phyloP scores from a whole-genome alignment of 257 asterid species.

The Cruciata laevipes region DNA sequence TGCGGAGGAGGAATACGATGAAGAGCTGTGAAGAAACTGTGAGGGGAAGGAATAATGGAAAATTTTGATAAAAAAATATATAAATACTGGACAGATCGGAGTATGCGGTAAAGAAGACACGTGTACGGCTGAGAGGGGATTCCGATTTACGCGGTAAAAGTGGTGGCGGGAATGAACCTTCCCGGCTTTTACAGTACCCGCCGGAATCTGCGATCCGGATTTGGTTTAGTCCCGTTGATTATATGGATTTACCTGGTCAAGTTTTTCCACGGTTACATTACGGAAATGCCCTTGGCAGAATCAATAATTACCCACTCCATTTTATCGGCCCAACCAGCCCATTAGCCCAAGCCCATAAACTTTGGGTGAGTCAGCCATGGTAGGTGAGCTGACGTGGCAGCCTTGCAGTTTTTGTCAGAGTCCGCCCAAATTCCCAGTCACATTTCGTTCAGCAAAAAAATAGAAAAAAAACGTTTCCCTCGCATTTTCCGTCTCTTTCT shows the following conservation, averaged over 20 bases:
- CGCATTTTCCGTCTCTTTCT: slow-evolving; percentile 15
- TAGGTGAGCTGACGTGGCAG: neutral
- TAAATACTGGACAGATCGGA: neutral
- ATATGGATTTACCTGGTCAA: neutral
- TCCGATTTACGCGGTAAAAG: slow-evolving; percentile 25
- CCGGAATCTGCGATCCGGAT: slow-evolving; percentile 8
- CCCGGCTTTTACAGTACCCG: slow-evolving; percentile 9
- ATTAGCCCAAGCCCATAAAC: neutral
- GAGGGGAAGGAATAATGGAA: slow-evolving; percentile 3
- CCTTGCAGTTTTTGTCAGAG: neutral
- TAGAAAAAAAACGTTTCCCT: slow-evolving; percentile 14
- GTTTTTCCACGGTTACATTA: neutral
- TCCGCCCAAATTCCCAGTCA: slow-evolving; percentile 1
- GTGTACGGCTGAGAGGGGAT: slow-evolving; percentile 37
- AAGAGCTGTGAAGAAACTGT: neutral
- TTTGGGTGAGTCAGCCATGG: neutral
- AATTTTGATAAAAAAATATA: neutral
- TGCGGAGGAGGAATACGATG: slow-evolving; percentile 16
- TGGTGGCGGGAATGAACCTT: slow-evolving; percentile 32
- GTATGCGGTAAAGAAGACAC: slow-evolving; percentile 29
- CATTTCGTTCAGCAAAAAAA: neutral
- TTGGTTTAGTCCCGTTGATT: neutral
- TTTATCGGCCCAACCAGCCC: neutral
- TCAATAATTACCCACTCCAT: neutral
- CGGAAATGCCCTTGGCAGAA: neutral